Percentiles rank a stretch among this genome's conserved stretches.
Conservation (phyloP, 371 early-diverging fungal genomes). For the Rhizopus microsporus region DNA sequence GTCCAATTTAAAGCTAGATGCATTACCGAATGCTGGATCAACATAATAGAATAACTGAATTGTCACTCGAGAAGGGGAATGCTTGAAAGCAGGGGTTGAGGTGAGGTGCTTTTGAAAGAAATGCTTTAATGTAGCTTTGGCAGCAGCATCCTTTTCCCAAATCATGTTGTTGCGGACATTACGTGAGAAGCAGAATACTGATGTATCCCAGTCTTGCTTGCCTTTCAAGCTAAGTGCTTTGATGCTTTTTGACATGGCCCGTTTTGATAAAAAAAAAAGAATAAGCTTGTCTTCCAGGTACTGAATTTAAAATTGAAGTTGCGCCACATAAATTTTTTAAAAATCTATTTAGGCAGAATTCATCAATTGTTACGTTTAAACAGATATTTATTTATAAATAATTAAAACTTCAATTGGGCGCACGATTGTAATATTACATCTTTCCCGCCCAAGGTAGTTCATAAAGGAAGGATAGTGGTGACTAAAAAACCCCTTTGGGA, state of each 20-base stretch:
- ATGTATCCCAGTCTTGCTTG: conserved; percentile 54
- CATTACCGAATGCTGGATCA: conserved; percentile 39
- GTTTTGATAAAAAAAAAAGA: conserved; percentile 2
- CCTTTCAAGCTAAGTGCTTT: conserved; percentile 53
- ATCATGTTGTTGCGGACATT: conserved; percentile 48
- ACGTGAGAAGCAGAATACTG: conserved; percentile 49
- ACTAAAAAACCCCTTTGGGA: too few relatives aligned
- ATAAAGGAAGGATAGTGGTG: too few relatives aligned
- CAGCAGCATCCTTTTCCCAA: conserved; percentile 54
- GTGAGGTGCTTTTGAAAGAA: conserved; percentile 53
- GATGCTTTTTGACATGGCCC: conserved; percentile 52
- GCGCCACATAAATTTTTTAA: too few relatives aligned
- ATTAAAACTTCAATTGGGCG: too few relatives aligned
- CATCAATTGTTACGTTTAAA: neutral
- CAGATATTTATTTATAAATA: too few relatives aligned
- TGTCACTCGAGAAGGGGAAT: conserved; percentile 49
- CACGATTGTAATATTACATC: too few relatives aligned
- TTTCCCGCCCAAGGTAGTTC: too few relatives aligned
- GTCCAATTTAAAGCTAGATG: conserved; percentile 36
- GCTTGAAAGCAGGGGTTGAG: conserved; percentile 51
- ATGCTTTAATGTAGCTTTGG: conserved; percentile 42
- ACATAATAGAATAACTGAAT: conserved; percentile 55
- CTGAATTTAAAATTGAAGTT: too few relatives aligned
- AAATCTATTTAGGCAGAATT: too few relatives aligned
- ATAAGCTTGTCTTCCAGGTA: too few relatives aligned